Conservation (phyloP, 139 green algal genomes). For the Coelastrella sp. region DNA sequence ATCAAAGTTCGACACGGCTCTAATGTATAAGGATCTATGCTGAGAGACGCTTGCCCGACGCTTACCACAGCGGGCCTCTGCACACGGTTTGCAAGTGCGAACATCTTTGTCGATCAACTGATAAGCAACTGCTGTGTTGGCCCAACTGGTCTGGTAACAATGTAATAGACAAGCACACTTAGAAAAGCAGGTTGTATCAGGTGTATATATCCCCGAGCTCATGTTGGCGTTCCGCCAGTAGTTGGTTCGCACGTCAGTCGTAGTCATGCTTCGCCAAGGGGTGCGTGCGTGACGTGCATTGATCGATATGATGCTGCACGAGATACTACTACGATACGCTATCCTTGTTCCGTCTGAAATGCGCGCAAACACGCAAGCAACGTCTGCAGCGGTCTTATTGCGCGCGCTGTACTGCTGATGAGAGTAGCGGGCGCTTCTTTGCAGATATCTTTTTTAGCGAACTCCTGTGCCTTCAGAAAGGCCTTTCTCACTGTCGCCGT, state of each 20-base stretch:
- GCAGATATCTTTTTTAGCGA: too few species aligned
- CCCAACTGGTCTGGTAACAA: not conserved
- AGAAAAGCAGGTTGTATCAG: not conserved
- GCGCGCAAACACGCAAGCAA: too few species aligned
- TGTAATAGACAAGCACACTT: not conserved
- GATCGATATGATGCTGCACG: not conserved
- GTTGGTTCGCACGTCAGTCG: not conserved
- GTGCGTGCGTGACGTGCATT: not conserved
- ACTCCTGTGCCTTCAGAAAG: too few species aligned
- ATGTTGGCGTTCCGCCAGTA: not conserved
- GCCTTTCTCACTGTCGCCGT: too few species aligned
- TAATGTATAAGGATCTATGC: too few species aligned
- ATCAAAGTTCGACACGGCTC: too few species aligned
- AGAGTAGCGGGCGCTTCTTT: too few species aligned
- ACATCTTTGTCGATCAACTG: not conserved
- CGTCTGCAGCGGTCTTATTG: too few species aligned
- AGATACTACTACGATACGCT: too few species aligned
- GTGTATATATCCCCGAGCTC: not conserved
- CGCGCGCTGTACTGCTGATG: too few species aligned
- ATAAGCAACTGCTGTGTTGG: not conserved
- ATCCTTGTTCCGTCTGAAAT: too few species aligned
- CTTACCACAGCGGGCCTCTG: not conserved
- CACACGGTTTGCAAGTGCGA: constrained; percentile 7
- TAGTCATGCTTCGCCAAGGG: not conserved
- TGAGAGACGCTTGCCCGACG: too few species aligned